Percentiles rank a stretch among this genome's conserved stretches.
phyloP scores from a whole-genome alignment of 495 filamentous ascomycete genomes.

The Bacidia rubella region DNA sequence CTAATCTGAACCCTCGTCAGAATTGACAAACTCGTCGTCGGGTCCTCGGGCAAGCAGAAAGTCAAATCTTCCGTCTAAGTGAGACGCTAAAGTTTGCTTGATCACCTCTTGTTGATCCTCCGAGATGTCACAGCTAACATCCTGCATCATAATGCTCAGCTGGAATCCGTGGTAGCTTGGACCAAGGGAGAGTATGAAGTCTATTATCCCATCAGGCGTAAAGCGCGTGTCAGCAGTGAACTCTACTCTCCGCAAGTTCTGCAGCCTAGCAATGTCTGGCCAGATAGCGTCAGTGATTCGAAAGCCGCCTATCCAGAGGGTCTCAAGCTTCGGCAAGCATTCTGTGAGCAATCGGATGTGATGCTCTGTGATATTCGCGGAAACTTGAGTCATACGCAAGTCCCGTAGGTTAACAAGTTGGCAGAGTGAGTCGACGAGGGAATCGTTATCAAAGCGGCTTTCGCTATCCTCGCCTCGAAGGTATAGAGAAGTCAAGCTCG shows the following conservation, averaged over 20 bases:
- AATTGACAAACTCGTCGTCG: neutral
- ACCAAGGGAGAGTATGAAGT: conserved; percentile 33
- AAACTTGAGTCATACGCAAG: conserved; percentile 38
- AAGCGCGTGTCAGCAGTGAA: conserved; percentile 37
- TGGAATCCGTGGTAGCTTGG: conserved; percentile 24
- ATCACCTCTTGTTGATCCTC: conserved; percentile 26
- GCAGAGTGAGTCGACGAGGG: conserved; percentile 34
- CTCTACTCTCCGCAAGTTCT: conserved; percentile 31
- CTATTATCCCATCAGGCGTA: conserved; percentile 28
- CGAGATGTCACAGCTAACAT: conserved; percentile 22
- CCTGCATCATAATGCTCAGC: conserved; percentile 28
- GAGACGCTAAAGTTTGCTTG: conserved; percentile 22
- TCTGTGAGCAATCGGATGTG: conserved; percentile 38
- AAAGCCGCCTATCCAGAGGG: conserved; percentile 41
- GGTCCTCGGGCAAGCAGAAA: conserved; percentile 21
- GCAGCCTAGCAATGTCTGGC: conserved; percentile 25
- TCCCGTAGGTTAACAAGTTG: conserved; percentile 34
- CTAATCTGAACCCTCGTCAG: neutral
- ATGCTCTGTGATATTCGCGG: conserved; percentile 38
- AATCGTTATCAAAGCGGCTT: conserved; percentile 28
- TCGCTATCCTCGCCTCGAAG: conserved; percentile 40
- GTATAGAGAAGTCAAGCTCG: conserved; percentile 29
- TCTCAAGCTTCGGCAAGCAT: conserved; percentile 37
- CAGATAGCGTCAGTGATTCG: conserved; percentile 40
- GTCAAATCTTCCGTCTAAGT: conserved; percentile 31